Percentiles rank a stretch among this genome's conserved stretches.
phyloP scores from a whole-genome alignment of 495 filamentous ascomycete genomes.

The Penicillium paradoxum region DNA sequence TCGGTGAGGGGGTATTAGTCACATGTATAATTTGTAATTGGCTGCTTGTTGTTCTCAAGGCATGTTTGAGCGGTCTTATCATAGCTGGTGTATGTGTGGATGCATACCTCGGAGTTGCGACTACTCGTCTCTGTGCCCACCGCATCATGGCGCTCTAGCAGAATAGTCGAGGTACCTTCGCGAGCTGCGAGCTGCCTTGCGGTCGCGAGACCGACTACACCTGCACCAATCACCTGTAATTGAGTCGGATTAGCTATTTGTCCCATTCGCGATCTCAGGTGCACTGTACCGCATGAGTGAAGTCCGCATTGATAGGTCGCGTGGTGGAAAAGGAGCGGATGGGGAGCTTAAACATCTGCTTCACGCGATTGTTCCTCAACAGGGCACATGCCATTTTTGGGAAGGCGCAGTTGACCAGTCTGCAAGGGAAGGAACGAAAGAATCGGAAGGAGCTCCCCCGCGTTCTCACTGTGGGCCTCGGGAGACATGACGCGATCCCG shows the following conservation, averaged over 20 bases:
- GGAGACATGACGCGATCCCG: background rate
- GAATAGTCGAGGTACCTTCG: conserved; percentile 61
- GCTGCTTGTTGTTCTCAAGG: background rate
- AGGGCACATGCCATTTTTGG: conserved; percentile 13
- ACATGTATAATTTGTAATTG: background rate
- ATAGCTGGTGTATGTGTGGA: background rate
- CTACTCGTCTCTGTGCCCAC: conserved; percentile 89
- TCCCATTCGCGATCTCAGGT: background rate
- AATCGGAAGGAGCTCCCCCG: background rate
- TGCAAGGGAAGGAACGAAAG: background rate
- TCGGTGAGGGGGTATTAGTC: background rate
- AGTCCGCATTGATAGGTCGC: conserved; percentile 51
- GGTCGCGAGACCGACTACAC: conserved; percentile 87
- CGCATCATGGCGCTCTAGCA: conserved; percentile 73
- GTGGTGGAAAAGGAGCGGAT: conserved; percentile 40
- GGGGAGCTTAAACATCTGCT: conserved; percentile 7
- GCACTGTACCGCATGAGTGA: conserved; percentile 68
- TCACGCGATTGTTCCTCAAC: conserved; percentile 1
- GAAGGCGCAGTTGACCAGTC: conserved; percentile 4
- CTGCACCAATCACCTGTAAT: conserved; percentile 77
- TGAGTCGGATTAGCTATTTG: conserved; percentile 4
- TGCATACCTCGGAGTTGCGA: conserved; percentile 77
- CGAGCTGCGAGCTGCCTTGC: conserved; percentile 66
- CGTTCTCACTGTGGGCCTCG: background rate
- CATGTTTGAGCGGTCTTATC: background rate